phyloP scores from a whole-genome alignment of 257 asterid genomes.

The Phtheirospermum japonicum region DNA sequence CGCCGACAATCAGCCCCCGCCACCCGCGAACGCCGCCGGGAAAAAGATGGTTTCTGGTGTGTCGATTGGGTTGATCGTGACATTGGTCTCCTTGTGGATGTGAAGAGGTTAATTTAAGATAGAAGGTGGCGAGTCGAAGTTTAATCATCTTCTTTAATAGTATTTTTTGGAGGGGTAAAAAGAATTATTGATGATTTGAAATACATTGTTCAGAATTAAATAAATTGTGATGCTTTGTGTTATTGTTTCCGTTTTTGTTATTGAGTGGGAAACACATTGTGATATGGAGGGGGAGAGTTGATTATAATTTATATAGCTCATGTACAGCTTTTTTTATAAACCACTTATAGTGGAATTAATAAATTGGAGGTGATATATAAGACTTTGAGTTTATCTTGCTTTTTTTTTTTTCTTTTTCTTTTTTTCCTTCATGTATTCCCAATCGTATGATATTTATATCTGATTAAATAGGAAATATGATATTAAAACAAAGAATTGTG shows the following conservation, averaged over 20 bases:
- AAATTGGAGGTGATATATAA: too few relatives aligned
- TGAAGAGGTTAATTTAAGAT: neutral
- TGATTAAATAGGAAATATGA: too few relatives aligned
- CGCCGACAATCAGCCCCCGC: neutral
- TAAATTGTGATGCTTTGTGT: neutral
- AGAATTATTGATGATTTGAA: neutral
- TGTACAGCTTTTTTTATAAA: too few relatives aligned
- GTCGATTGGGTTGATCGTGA: constrained; percentile 29
- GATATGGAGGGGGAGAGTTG: too few relatives aligned
- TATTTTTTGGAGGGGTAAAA: neutral
- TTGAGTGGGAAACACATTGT: neutral
- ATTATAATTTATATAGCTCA: neutral
- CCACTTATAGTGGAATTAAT: too few relatives aligned
- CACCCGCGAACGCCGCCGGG: constrained; percentile 20
- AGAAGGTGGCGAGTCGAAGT: neutral
- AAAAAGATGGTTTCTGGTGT: constrained; percentile 21
- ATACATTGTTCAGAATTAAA: neutral
- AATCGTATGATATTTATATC: too few relatives aligned
- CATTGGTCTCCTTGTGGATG: constrained; percentile 24
- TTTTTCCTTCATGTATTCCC: too few relatives aligned
- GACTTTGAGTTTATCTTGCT: too few relatives aligned
- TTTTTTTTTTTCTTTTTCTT: too few relatives aligned
- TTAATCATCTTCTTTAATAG: neutral
- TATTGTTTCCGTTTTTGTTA: constrained; percentile 8
- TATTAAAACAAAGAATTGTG: too few relatives aligned